phyloP scores from a whole-genome alignment of 306 rosid species.

The Echinosophora koreensis region DNA sequence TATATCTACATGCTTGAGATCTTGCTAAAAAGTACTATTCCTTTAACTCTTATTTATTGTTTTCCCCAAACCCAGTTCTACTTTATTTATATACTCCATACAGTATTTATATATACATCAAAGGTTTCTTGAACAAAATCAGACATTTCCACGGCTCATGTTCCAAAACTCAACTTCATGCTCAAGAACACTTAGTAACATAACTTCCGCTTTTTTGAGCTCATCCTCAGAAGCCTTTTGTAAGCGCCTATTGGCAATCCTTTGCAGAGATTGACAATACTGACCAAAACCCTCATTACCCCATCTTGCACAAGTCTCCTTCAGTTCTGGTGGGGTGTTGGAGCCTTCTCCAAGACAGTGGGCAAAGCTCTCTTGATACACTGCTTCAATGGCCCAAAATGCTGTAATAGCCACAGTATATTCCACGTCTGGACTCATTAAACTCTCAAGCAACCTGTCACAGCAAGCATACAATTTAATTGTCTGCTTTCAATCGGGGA shows the following conservation, averaged over 20 bases:
- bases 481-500: not conserved
- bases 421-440: constrained; percentile 66
- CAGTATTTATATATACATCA: not conserved
- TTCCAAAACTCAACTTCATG: constrained; percentile 87
- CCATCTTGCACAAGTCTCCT: constrained; percentile 83
- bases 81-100: not conserved
- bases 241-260: constrained; percentile 59
- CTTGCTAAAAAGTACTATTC: not conserved
- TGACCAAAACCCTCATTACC: constrained; percentile 74
- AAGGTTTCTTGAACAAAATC: constrained; percentile 21
- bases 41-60: not conserved
- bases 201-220: constrained; percentile 61
- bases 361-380: constrained; percentile 89
- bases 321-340: constrained; percentile 64
- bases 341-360: constrained; percentile 74
- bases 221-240: constrained; percentile 58
- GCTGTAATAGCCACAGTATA: constrained; percentile 73
- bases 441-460: constrained; percentile 76
- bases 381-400: constrained; percentile 83
- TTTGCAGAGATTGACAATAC: constrained; percentile 67
- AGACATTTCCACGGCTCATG: constrained; percentile 61
- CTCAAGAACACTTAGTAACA: constrained; percentile 63
- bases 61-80: not conserved
- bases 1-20: not conserved
- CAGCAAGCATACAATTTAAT: not conserved